Percentiles rank a stretch among this genome's conserved stretches.
Evolutionary conservation across 352 stramenopile species (phyloP).

Genomic region (Phytopythium mirpurense): DNA sequence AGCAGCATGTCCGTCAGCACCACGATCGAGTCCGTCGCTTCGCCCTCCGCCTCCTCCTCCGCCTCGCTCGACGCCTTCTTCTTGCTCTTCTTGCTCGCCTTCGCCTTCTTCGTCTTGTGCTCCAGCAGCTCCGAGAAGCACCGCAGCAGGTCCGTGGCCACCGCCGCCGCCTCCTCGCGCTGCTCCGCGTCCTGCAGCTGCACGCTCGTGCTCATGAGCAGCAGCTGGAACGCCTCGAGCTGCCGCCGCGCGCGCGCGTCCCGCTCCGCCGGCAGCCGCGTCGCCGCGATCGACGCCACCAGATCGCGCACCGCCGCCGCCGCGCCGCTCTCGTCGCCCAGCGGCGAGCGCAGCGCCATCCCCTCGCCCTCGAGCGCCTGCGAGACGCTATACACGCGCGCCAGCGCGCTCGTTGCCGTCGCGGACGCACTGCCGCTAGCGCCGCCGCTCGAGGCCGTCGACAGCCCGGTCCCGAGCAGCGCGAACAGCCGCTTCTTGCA

Average conservation of each 20-base stretch:
- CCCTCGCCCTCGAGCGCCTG: conserved; percentile 26
- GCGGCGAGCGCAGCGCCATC: conserved; percentile 28
- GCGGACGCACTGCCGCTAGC: conserved; percentile 15
- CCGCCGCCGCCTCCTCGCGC: conserved; percentile 47
- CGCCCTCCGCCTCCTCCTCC: conserved; percentile 12
- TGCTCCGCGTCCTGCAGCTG: conserved; percentile 68
- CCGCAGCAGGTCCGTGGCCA: conserved; percentile 61
- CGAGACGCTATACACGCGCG: conserved; percentile 35
- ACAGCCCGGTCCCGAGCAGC: conserved; percentile 51
- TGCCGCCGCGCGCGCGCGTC: conserved; percentile 24
- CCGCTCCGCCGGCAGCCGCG: conserved; percentile 25
- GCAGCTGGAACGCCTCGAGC: conserved; percentile 60
- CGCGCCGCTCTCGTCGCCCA: conserved; percentile 27
- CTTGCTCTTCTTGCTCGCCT: conserved; percentile 7
- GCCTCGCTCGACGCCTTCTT: conserved; percentile 23
- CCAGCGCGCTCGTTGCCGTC: conserved; percentile 34
- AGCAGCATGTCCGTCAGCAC: conserved; percentile 82
- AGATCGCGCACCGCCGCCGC: conserved; percentile 16
- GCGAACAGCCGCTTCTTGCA: conserved; percentile 64
- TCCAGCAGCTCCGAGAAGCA: conserved; percentile 58
- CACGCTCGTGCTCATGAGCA: conserved; percentile 72
- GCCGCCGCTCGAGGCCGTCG: conserved; percentile 16
- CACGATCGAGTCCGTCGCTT: conserved; percentile 45
- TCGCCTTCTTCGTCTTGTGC: conserved; percentile 28
- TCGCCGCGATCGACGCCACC: conserved; percentile 15